Percentiles rank a stretch among this genome's conserved stretches.
phyloP scores from a whole-genome alignment of 352 stramenopile species.

The Phytopythium delawarense region DNA sequence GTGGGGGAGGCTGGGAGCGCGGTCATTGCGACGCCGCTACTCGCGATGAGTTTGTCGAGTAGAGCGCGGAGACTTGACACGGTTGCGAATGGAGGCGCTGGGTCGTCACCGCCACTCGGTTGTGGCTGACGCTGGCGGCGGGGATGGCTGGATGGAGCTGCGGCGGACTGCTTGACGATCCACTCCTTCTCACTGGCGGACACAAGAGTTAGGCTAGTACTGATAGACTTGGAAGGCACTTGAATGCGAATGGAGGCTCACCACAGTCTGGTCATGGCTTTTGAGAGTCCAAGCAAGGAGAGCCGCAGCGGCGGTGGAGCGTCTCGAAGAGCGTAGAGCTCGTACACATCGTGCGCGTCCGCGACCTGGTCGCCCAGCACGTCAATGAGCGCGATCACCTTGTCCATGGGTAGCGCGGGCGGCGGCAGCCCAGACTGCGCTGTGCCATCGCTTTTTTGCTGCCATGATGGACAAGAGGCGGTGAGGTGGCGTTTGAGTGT shows the following conservation, averaged over 20 bases:
- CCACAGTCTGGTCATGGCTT: conserved; percentile 42
- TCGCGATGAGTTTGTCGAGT: conserved; percentile 35
- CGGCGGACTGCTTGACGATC: conserved; percentile 7
- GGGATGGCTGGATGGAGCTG: not conserved
- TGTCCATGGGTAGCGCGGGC: conserved; percentile 23
- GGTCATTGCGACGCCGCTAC: conserved; percentile 19
- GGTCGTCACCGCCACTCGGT: not conserved
- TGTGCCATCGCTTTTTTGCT: not conserved
- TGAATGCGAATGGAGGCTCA: conserved; percentile 9
- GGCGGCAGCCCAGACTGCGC: not conserved
- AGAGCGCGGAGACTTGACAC: conserved; percentile 36
- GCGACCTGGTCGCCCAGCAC: conserved; percentile 56
- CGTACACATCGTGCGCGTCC: conserved; percentile 52
- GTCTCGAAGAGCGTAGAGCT: conserved; percentile 27
- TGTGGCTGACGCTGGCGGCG: not conserved
- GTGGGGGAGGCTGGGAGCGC: conserved; percentile 25
- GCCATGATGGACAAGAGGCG: not conserved
- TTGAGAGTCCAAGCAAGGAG: conserved; percentile 37
- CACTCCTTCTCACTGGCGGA: conserved; percentile 13
- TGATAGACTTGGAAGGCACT: not conserved
- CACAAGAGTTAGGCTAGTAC: not conserved
- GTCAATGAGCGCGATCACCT: conserved; percentile 56
- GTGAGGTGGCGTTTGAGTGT: not conserved
- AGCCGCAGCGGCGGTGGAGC: conserved; percentile 19
- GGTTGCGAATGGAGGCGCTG: not conserved